Evolutionary conservation across 352 stramenopile species (phyloP), one percentile per base, ranked within the genome.

Genomic region (Plasmopara viticola): DNA sequence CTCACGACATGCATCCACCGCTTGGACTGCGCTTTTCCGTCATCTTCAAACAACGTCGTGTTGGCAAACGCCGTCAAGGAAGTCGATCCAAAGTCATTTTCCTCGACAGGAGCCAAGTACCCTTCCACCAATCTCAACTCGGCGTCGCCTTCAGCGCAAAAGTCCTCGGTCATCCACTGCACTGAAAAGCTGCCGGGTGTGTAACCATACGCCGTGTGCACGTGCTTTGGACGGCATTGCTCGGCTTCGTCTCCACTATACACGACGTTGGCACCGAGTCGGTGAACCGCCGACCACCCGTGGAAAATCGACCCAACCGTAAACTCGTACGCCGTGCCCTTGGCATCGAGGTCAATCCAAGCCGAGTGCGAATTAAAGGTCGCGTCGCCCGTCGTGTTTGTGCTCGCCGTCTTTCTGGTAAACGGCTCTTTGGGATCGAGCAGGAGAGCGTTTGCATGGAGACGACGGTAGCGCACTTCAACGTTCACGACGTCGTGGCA

Each of bases 301-400:
- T 91, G 80, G 55, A 77, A 88, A 39, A 72, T 62, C 8, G 80
- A 89, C 40, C 78, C 80, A 13, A 91, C 78, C n/a, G 82, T 70
- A 55, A 86, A 89, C 58, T 90, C 80, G 58, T 84, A 85, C 14
- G 50, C 31, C 6, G 41, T 25, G 34, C 56, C 20, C n/a, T 44
- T 15, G 30, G 51, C 44, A 14, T 40, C 51, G 20, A 87, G 62
- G 6, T 70, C 51, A 17, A 89, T 56, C 51, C 73, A 84, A 8
- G 70, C 80, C 34, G 68, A 84, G 59, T 91, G 80, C 0, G 66
- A 64, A 5, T 73, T 87, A 37, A 69, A 71, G n/a, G 81, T 84
- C 12, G 70, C 70, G 13, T 66, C 59, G 7, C 63, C 60, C 1
- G 66, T 61, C 43, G 58, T 71, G 46, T 81, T 78, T 15, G 73